Evolutionary conservation across 1,284 basidiomycete species (phyloP).

Genomic region (Earliella scabrosa): DNA sequence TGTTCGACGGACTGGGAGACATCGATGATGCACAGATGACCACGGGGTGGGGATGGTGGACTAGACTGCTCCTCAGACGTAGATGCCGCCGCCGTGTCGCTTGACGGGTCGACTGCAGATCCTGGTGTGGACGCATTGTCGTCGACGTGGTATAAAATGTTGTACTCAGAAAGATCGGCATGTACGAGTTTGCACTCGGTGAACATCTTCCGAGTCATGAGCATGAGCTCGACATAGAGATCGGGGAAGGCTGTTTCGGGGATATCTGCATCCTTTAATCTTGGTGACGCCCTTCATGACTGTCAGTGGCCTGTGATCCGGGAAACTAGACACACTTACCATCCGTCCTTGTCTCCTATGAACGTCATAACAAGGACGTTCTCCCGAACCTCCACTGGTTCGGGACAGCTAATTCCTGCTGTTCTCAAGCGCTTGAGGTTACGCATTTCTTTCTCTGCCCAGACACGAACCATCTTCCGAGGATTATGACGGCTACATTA

Average conservation of each 20-base stretch:
- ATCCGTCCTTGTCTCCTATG: conserved; percentile 81
- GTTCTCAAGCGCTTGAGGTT: conserved; percentile 87
- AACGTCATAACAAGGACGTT: conserved; percentile 98
- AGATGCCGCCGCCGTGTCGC: background rate
- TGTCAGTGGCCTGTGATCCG: too few species aligned
- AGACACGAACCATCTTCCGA: conserved; percentile 97
- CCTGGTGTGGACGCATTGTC: conserved; percentile 13
- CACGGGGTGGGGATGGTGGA: conserved; percentile 18
- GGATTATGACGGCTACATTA: conserved; percentile 79
- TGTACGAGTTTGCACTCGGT: conserved; percentile 94
- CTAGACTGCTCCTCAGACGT: background rate
- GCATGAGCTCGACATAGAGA: conserved; percentile 84
- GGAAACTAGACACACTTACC: too few species aligned
- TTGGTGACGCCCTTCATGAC: conserved; percentile 92
- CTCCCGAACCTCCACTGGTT: conserved; percentile 91
- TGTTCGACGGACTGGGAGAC: conserved; percentile 99
- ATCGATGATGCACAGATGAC: conserved; percentile 93
- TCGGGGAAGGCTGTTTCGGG: conserved; percentile 54
- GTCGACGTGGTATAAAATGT: conserved; percentile 83
- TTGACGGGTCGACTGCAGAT: too few species aligned
- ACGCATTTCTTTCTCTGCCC: conserved; percentile 99
- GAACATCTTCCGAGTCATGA: conserved; percentile 85
- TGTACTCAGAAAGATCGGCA: conserved; percentile 98
- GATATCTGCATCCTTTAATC: conserved; percentile 87
- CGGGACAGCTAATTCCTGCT: conserved; percentile 87